Base-by-base conservation (phyloP, 805 yeast genomes). In the Saccharomycopsis guyanensis region DNA sequence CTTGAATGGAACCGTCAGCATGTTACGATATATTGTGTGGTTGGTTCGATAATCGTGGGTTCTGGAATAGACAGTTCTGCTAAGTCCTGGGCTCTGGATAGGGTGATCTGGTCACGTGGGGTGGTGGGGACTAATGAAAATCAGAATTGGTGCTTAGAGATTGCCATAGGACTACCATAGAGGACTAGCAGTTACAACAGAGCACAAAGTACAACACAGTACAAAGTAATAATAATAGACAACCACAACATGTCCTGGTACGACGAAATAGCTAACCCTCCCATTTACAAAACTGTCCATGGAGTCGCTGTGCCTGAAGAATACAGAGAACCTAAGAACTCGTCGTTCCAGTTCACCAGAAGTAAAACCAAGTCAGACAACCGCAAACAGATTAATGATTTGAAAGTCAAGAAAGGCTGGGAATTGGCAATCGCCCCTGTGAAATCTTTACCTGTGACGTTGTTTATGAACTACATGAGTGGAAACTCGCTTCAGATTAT, bases 401-500 rank as follows among this genome's bases (percentile, higher is more conserved):
- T 74, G 47, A 74, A 69, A 55, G 60, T 66, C 19, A 75, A 80
- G 57, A 84, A 83, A 57, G 89, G 94, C 0, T 87, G 96, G 95
- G 93, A 85, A 48, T 59, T 85, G 33, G 95, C 96, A 2, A 63
- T 75, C 13, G 78, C 79, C 1, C 96, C 97, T 0, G 85, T 87
- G 2, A 91, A 88, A 59, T 65, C 75, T 24, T 73, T 93, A n/a
- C 95, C 97, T 5, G 84, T 87, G 94, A 93, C 86, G 58, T 62
- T 85, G 42, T 67, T 86, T 40, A 86, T 91, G 95, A 79, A 87
- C 51, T 93, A 86, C 62, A 86, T 91, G 86, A 79, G 96, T 0
- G 97, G 97, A 27, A 82, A 83, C 57, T 76, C 94, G 3, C 66
- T 93, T 23, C 97, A 93, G 57, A 72, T 91, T 54, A 87, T 91